phyloP scores from a whole-genome alignment of 2,329 filamentous ascomycete species.

The Trichoderma semiorbis region DNA sequence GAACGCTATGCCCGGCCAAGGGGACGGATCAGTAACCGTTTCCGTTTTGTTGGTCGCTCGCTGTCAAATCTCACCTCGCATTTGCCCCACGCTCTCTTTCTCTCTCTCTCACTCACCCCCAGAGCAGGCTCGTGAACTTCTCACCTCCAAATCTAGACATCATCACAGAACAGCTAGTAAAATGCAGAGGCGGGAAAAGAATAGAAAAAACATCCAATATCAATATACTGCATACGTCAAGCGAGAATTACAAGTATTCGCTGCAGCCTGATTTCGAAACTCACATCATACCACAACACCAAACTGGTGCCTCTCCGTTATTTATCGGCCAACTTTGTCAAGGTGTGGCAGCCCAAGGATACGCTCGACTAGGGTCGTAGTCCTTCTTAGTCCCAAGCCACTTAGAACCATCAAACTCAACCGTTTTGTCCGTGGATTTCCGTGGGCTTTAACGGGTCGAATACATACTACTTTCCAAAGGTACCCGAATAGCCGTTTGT shows the following conservation, averaged over 20 bases:
- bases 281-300: neutral
- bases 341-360: conserved; percentile 15
- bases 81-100: neutral
- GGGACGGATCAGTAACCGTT: neutral
- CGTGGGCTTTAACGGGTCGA: neutral
- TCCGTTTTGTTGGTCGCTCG: neutral
- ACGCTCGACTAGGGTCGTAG: neutral
- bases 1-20: neutral
- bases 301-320: neutral
- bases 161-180: neutral
- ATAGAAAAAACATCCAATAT: neutral
- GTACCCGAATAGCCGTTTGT: neutral
- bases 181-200: neutral
- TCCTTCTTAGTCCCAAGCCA: neutral
- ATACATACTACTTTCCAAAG: neutral
- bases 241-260: neutral
- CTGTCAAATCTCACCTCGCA: neutral
- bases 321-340: neutral
- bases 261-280: neutral
- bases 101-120: neutral
- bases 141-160: neutral
- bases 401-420: neutral
- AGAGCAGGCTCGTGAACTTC: neutral
- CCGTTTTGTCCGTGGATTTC: neutral
- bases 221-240: neutral